Conservation (phyloP, 192 early-diverging fungal species). For the Physocladia obscura region DNA sequence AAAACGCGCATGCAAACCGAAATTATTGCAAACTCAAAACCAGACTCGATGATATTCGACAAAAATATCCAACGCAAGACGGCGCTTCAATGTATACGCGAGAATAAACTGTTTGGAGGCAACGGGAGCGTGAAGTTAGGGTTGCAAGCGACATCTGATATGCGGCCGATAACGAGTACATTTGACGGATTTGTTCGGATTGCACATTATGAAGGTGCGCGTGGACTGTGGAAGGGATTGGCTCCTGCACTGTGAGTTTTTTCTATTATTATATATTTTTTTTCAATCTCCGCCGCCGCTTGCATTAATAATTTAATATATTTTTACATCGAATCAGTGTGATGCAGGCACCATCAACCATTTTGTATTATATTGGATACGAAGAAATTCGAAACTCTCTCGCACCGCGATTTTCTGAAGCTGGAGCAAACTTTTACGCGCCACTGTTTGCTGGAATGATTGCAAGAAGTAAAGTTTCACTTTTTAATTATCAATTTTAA, state of each 20-base stretch:
- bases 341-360: slow-evolving; percentile 87
- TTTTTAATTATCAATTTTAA: neutral
- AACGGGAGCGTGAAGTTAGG: neutral
- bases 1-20: slow-evolving; percentile 80
- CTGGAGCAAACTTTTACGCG: slow-evolving; percentile 53
- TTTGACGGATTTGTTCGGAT: slow-evolving; percentile 53
- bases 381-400: slow-evolving; percentile 72
- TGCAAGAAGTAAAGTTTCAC: slow-evolving; percentile 64
- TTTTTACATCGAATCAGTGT: slow-evolving; percentile 26
- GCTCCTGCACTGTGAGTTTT: slow-evolving; percentile 75
- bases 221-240: slow-evolving; percentile 85
- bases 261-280: too few species aligned
- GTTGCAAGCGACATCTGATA: slow-evolving; percentile 9
- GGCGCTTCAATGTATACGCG: neutral
- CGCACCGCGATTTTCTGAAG: slow-evolving; percentile 22
- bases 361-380: slow-evolving; percentile 94
- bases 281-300: too few species aligned
- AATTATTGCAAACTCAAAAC: slow-evolving; percentile 1
- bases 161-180: slow-evolving; percentile 11
- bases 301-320: neutral
- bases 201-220: slow-evolving; percentile 71
- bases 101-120: neutral
- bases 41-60: slow-evolving; percentile 20
- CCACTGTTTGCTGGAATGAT: slow-evolving; percentile 74
- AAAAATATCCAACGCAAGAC: neutral